Evolutionary conservation across 2,329 filamentous ascomycete genomes (phyloP), one percentile per base, ranked within the genome.

Genomic region (Fusarium dimerum): DNA sequence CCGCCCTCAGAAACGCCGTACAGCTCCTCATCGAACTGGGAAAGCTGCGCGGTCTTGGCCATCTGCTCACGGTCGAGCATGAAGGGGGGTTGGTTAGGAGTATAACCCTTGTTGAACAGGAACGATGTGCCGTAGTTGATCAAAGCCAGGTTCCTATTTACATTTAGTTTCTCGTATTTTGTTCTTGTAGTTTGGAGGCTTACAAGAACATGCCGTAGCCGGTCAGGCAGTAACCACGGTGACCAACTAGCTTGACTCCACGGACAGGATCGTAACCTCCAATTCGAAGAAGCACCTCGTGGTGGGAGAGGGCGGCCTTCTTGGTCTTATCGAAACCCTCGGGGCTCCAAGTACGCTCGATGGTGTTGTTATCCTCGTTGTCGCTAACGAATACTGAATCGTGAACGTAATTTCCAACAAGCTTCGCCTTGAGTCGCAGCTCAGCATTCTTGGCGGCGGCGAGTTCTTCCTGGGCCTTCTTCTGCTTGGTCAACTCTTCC

Each of bases 11-110:
- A 86, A 20, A 99, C 93, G 77, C 97, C 97, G 82, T 99, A 99
- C 47, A 99, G 79, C 73, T 97, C 93, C 72, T 97, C 94, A 68
- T 99, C 94, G 67, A 99, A 99, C 67, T 97, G 90, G 63, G 94
- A 92, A 26, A 99, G 85, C 75, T 99, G 94, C 3, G 94, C 94
- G 0, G 94, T 99, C 80, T 97, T 97, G 55, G 89, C 92, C 94
- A 99, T 99, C 71, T 91, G 88, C 46, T 96, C 90, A 73, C 90
- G 89, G 57, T 93, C 83, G 90, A 97, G 96, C 79, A 99, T 95
- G 68, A 91, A 92, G 2, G 92, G 92, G 2, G 93, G 88, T 68
- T 94, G 90, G 60, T 93, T 85, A 8, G 90, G 87, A 30, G 82
- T 91, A 74, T 92, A 96, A 51, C 89, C 63, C 51, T 65, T 66